Evolutionary conservation across 176 grass and related monocot genomes (phyloP), one percentile per base, ranked within the genome.

Genomic region (Dendrocalamus sinicus): DNA sequence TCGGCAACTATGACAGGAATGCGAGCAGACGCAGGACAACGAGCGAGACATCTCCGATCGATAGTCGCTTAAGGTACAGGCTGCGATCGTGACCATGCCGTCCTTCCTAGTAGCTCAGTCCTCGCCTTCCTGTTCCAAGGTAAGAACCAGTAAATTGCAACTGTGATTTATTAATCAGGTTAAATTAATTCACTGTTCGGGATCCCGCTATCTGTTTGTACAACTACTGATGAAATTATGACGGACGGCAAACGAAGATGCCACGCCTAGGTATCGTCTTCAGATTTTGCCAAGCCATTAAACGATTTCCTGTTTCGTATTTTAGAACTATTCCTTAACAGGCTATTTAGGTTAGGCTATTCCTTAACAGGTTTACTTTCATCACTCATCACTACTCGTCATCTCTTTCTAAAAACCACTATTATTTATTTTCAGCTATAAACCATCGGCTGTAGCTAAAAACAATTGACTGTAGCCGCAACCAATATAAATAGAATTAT

Each of bases 1-100:
- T 94, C 92, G 1, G 92, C 92, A 32, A 94, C 84, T 19, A 94
- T 75, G 20, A 94, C 83, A 0, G 92, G 92, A 1, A 94, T 77
- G 70, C 28, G 28, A 30, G 28, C 28, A 30, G 28, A 30, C 28
- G 28, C 28, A 30, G 28, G 1, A 94, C 9, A 86, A 47, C 1
- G 88, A 90, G 37, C 91, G 81, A 15, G 88, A 81, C 51, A 93
- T 93, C 85, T 93, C 91, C 2, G 82, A 47, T 22, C 67, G 81
- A 39, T 88, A 93, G 22, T 65, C 91, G 62, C 82, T 83, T 83
- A n/a, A 93, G 62, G 13, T 90, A 70, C 50, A 93, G 90, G 70
- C 51, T 85, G 53, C 81, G 72, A n/a, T 90, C 86, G n/a, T 35
- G 45, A 7, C 77, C 73, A 79, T 86, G 86, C 37, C 23, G 77